These are phyloP conservation scores for Naegleria fowleri DNA, from an alignment of 208 protist genomes.

Conservation along the genomic window DNA sequence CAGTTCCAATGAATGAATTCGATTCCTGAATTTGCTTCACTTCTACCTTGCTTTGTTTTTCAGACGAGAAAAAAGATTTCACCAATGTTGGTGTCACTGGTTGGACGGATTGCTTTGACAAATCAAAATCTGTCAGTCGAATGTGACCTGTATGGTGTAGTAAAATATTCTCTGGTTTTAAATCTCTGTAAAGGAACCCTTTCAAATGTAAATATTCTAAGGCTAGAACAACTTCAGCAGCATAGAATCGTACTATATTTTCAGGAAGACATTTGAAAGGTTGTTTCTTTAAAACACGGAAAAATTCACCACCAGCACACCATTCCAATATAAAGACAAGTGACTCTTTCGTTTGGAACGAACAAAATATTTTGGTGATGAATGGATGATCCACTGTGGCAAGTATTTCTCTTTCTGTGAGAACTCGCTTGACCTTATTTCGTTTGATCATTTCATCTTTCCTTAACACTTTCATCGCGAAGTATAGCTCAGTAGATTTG, in stretches of 20 bases:
- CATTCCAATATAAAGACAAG: slow-evolving; percentile 52
- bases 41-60: slow-evolving; percentile 12
- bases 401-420: slow-evolving; percentile 57
- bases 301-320: slow-evolving; percentile 42
- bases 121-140: slow-evolving; percentile 91
- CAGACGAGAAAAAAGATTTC: neutral
- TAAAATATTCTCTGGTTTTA: slow-evolving; percentile 93
- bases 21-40: neutral
- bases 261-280: slow-evolving; percentile 28
- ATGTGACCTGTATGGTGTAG: slow-evolving; percentile 77
- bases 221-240: slow-evolving; percentile 84
- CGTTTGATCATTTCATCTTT: slow-evolving; percentile 65
- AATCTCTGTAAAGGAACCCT: slow-evolving; percentile 84
- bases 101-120: slow-evolving; percentile 50
- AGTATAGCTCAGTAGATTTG: slow-evolving; percentile 44
- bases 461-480: slow-evolving; percentile 81
- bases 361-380: slow-evolving; percentile 37
- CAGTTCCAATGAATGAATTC: slow-evolving; percentile 20
- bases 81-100: slow-evolving; percentile 25
- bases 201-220: slow-evolving; percentile 88
- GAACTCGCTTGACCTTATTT: slow-evolving; percentile 63
- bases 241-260: slow-evolving; percentile 54
- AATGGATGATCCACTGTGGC: slow-evolving; percentile 34
- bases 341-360: slow-evolving; percentile 41
- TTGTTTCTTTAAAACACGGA: slow-evolving; percentile 66